Evolutionary conservation across 768 basidiomycete species (phyloP).

Genomic region (Leccinum pellstonianum): DNA sequence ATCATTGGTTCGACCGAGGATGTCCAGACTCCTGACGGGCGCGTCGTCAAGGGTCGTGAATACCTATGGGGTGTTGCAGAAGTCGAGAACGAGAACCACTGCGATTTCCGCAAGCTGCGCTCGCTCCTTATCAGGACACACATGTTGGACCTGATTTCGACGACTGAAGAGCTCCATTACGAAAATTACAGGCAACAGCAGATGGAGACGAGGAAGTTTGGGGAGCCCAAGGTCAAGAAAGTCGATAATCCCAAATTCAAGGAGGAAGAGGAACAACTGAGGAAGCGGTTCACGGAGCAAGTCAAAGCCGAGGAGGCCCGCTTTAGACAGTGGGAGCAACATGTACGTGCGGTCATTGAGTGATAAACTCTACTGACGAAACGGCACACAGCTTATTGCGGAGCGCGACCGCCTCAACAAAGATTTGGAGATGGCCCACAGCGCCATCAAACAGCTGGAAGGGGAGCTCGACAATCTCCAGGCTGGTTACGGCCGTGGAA

Average conservation of each 20-base stretch:
- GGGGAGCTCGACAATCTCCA: conserved; percentile 88
- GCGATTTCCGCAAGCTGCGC: conserved; percentile 97
- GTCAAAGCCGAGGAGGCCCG: conserved; percentile 98
- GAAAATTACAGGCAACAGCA: conserved; percentile 97
- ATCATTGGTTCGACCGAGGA: conserved; percentile 98
- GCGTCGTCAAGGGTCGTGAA: conserved; percentile 93
- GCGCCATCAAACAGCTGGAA: conserved; percentile 88
- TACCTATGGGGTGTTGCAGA: conserved; percentile 99
- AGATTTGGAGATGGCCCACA: conserved; percentile 91
- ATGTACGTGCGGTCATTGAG: conserved; percentile 51
- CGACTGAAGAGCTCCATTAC: conserved; percentile 94
- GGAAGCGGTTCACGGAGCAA: conserved; percentile 99
- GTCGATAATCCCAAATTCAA: conserved; percentile 99
- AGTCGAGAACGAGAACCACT: conserved; percentile 99
- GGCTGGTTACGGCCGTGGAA: conserved; percentile 77
- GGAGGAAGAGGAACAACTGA: conserved; percentile 95
- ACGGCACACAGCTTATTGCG: conserved; percentile 77
- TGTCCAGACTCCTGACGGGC: conserved; percentile 87
- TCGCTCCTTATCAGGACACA: conserved; percentile 94
- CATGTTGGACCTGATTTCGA: conserved; percentile 97
- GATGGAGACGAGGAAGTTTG: conserved; percentile 99
- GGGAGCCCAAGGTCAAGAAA: conserved; percentile 98
- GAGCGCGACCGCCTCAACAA: conserved; percentile 99
- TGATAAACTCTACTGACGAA: conserved; percentile 16
- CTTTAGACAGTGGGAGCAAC: conserved; percentile 99